Conservation (phyloP, 257 asterid genomes). For the Solanum chiquidenum region DNA sequence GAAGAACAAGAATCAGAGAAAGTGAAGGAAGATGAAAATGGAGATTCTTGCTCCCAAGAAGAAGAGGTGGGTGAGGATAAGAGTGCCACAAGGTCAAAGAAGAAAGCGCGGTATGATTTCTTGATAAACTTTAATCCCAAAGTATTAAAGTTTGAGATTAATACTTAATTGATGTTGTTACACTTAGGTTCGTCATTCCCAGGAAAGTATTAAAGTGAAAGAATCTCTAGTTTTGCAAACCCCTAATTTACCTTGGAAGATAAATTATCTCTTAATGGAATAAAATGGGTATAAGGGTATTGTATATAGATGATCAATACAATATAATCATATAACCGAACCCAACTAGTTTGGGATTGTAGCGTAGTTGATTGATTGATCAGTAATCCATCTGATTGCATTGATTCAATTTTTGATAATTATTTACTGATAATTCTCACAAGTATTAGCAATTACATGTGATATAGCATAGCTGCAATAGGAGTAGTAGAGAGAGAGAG, state of each 20-base stretch:
- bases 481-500: not conserved
- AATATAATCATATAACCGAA: not conserved
- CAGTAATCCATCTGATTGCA: not conserved
- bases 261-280: not conserved
- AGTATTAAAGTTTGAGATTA: not conserved
- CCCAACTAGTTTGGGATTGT: not conserved
- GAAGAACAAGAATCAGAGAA: not conserved
- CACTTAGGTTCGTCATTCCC: not conserved
- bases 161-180: not conserved
- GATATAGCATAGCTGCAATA: not conserved
- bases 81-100: conserved; percentile 2
- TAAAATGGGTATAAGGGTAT: not conserved
- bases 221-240: not conserved
- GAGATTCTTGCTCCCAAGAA: not conserved
- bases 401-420: not conserved
- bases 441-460: not conserved
- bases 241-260: not conserved
- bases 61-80: conserved; percentile 6
- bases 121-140: not conserved
- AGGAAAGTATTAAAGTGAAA: not conserved
- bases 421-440: not conserved
- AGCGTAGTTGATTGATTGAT: not conserved
- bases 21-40: not conserved
- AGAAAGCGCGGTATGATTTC: conserved; percentile 8
- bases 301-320: not conserved